Conservation (phyloP, 2,329 filamentous ascomycete species). For the Trichoderma brevicompactum region DNA sequence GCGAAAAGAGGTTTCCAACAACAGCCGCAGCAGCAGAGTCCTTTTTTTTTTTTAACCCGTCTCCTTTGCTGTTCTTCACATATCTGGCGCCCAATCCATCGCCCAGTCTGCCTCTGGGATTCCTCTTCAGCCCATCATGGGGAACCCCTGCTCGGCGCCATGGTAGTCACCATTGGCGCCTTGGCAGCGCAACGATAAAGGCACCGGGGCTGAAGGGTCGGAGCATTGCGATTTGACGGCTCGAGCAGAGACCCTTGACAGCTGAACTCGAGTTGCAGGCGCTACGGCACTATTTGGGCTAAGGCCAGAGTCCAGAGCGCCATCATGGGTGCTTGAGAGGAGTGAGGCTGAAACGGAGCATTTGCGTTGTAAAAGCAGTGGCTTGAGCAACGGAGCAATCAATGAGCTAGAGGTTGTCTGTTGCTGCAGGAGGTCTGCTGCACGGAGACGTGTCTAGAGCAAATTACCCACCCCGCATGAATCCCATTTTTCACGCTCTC, state of each 20-base stretch:
- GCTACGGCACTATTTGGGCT: constrained; percentile 17
- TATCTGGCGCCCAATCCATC: neutral
- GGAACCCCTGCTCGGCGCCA: constrained; percentile 23
- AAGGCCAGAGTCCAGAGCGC: neutral
- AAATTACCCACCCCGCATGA: constrained; percentile 17
- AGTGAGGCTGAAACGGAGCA: constrained; percentile 25
- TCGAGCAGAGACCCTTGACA: constrained; percentile 24
- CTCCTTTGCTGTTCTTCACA: neutral
- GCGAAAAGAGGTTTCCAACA: neutral
- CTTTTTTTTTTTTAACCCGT: neutral
- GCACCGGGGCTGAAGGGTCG: constrained; percentile 7
- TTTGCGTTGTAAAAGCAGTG: neutral
- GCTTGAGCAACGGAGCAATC: neutral
- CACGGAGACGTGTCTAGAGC: neutral
- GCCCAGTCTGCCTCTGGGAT: neutral
- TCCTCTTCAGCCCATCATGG: constrained; percentile 19
- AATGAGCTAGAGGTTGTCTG: neutral
- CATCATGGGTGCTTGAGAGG: neutral
- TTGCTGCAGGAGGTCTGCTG: neutral
- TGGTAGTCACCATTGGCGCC: constrained; percentile 14
- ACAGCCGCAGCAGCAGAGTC: neutral
- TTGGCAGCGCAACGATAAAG: constrained; percentile 15
- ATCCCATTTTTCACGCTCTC: no score
- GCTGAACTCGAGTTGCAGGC: constrained; percentile 24
- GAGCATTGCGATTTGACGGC: constrained; percentile 24